Evolutionary conservation across 139 green algal genomes (phyloP).

Genomic region (Coelastrella sp.): DNA sequence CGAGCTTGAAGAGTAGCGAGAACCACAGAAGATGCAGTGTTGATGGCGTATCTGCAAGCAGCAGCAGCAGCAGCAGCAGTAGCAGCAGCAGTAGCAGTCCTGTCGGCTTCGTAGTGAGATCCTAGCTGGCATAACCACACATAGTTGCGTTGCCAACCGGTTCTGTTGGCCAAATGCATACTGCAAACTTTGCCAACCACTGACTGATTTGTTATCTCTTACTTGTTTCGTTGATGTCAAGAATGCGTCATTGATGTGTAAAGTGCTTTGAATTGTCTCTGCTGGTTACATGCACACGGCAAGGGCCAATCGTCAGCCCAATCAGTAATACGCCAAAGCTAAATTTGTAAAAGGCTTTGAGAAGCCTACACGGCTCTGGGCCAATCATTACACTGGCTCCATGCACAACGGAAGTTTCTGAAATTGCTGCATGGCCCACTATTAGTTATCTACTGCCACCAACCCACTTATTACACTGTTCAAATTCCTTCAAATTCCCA

Average conservation of each 20-base stretch:
- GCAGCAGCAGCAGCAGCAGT: background rate
- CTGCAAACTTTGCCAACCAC: background rate
- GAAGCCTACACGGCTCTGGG: no score
- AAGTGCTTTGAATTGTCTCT: no score
- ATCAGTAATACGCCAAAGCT: no score
- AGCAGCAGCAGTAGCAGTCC: background rate
- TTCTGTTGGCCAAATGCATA: background rate
- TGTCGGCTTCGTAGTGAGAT: background rate
- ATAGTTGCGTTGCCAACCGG: background rate
- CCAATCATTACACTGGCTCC: no score
- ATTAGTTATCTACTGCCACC: no score
- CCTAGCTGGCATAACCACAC: background rate
- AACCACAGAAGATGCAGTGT: constrained; percentile 16
- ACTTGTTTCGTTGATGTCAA: background rate
- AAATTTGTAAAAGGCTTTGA: no score
- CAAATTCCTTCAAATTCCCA: background rate
- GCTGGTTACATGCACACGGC: no score
- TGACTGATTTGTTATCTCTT: background rate
- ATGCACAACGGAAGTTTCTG: no score
- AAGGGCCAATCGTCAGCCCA: no score
- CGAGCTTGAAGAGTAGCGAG: constrained; percentile 20
- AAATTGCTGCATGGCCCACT: no score
- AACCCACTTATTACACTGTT: no score
- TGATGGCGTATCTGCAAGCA: constrained; percentile 43
- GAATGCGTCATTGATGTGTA: no score